Base-by-base conservation (phyloP, 768 basidiomycete species). In the Fomitopsis pulvina region DNA sequence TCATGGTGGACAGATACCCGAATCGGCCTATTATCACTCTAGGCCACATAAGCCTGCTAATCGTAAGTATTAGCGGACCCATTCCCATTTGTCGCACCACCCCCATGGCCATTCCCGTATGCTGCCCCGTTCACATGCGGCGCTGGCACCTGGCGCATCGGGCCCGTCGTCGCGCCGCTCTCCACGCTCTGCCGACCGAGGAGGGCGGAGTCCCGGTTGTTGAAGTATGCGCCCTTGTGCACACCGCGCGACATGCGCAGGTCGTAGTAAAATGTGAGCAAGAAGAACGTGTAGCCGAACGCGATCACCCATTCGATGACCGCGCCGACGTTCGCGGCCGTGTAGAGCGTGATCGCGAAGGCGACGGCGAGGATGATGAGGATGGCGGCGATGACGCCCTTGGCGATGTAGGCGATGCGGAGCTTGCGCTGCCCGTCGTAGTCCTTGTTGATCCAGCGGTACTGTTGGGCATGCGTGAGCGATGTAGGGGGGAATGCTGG, bases 251-350 rank as follows among this genome's bases (percentile, higher is more conserved):
- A 73, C 62, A 76, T 71, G 43, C 79, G 70, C n/a, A 87, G 72
- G 63, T 91, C 88, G 62, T 76, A 85, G 54, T 64, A 79, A 67
- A 86, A 90, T 0, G 85, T 83, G 51, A 87, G 68, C 34, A 88
- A 67, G 63, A 85, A 90, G 55, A 86, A 74, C 4, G 82, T 82
- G 63, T 81, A 88, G 7, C 84, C 79, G 47, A 89, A 81, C 3
- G 77, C 75, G 43, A 91, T 85, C 0, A 64, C 59, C 87, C 87
- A 91, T 63, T 91, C 88, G 6, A 90, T 57, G 48, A 88, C 64
- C n/a, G 74, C 85, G 62, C 78, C 84, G 0, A 68, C 78, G 51
- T 82, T 64, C 1, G 53, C 54, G 0, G 66, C 72, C 9, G 61
- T 57, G 55, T 67, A 81, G 2, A 85, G 59, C 9, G 76, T 61